A percentile compares a stretch with the other conserved stretches of the same genome.
Conservation (phyloP, 768 basidiomycete genomes). For the Mycena metata region DNA sequence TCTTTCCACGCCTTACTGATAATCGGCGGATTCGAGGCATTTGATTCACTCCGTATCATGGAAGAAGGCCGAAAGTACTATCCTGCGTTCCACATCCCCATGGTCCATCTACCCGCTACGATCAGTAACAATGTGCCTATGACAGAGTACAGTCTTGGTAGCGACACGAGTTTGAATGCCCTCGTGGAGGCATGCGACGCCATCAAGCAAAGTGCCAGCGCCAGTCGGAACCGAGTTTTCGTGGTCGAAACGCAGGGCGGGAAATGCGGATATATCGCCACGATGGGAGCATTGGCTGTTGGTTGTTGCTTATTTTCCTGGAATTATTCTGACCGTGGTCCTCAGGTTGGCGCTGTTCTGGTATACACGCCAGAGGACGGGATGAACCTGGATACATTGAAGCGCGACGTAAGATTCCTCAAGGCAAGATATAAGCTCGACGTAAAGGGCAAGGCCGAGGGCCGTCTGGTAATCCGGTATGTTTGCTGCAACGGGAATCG, state of each 20-base stretch:
- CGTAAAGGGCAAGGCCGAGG: slow-evolving; percentile 90
- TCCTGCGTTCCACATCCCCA: slow-evolving; percentile 94
- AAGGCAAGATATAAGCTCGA: slow-evolving; percentile 89
- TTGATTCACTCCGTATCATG: slow-evolving; percentile 81
- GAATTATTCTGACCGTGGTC: not conserved
- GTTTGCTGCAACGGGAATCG: slow-evolving; percentile 41
- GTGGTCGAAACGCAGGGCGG: slow-evolving; percentile 99
- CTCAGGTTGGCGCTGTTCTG: slow-evolving; percentile 79
- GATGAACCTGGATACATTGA: slow-evolving; percentile 84
- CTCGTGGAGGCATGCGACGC: slow-evolving; percentile 98
- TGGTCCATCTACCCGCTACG: slow-evolving; percentile 96
- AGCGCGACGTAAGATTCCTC: slow-evolving; percentile 89
- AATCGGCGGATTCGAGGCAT: slow-evolving; percentile 97
- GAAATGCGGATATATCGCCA: slow-evolving; percentile 94
- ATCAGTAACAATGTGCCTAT: slow-evolving; percentile 98
- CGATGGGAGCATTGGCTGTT: slow-evolving; percentile 95
- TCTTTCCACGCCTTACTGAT: slow-evolving; percentile 83
- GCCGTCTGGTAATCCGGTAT: slow-evolving; percentile 92
- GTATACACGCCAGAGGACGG: slow-evolving; percentile 96
- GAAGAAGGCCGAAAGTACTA: slow-evolving; percentile 87
- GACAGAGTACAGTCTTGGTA: slow-evolving; percentile 96
- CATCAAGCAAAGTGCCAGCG: slow-evolving; percentile 98
- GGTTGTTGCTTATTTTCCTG: slow-evolving; percentile 48
- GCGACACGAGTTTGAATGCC: slow-evolving; percentile 98
- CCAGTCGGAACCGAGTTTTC: slow-evolving; percentile 95